phyloP scores from a whole-genome alignment of 306 rosid genomes.

The Coriaria nepalensis region DNA sequence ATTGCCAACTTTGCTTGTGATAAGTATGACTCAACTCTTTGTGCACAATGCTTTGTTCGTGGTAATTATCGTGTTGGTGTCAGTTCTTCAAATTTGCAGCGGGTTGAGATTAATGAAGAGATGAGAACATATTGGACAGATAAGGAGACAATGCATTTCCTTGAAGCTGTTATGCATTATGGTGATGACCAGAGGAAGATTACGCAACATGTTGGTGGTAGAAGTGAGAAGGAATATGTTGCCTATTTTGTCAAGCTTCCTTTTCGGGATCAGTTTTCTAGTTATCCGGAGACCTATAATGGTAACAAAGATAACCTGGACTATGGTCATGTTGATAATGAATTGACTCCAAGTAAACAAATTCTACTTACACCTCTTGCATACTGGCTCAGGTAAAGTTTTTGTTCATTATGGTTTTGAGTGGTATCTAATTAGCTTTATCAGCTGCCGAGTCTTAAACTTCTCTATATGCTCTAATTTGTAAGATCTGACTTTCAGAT shows the following conservation, averaged over 20 bases:
- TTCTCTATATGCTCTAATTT: no score
- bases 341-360: slow-evolving; percentile 34
- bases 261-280: slow-evolving; percentile 51
- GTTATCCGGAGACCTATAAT: slow-evolving; percentile 18
- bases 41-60: slow-evolving; percentile 95
- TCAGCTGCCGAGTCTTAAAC: no score
- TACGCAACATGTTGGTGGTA: slow-evolving; percentile 73
- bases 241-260: slow-evolving; percentile 76
- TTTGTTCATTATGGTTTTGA: background rate
- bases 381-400: slow-evolving; percentile 84
- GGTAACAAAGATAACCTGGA: slow-evolving; percentile 10
- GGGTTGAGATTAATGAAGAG: slow-evolving; percentile 84
- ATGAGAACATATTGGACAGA: slow-evolving; percentile 61
- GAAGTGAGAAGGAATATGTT: slow-evolving; percentile 86
- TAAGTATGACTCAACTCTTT: slow-evolving; percentile 76
- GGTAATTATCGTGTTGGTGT: slow-evolving; percentile 80
- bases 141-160: slow-evolving; percentile 67
- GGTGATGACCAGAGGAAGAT: slow-evolving; percentile 93
- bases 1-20: slow-evolving; percentile 90
- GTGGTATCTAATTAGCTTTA: no score
- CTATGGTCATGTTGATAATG: slow-evolving; percentile 24
- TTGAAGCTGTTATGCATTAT: slow-evolving; percentile 62
- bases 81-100: slow-evolving; percentile 67
- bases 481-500: no score
- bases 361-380: slow-evolving; percentile 85